Evolutionary conservation across 257 asterid genomes (phyloP), one percentile per base, ranked within the genome.

Genomic region (Plantago ovata): DNA sequence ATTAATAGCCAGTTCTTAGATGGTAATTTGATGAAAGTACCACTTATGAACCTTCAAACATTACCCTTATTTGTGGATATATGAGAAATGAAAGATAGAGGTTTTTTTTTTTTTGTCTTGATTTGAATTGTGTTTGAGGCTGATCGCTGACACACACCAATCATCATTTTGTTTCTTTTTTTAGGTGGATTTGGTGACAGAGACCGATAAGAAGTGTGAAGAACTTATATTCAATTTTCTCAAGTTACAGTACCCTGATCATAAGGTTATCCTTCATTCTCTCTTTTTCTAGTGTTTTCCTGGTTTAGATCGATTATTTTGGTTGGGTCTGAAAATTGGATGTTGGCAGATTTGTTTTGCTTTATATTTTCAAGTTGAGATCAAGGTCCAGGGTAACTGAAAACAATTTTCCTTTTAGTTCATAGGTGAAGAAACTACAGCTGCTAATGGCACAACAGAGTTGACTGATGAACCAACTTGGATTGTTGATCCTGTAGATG

Each of bases 381-480:
- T 24, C 2, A 2, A 24, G 5, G 32, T 2, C 5, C 32, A 24
- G 32, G 5, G 32, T 24, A 2, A 6, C 36, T 28, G 7, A 28
- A 28, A 28, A 28, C 6, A 28, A 1, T 3, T 28, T 28, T 18
- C 16, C 3, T 61, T 14, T 57, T 62, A 93, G 97, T 84, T 89
- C 81, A 93, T 93, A 56, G 97, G 98, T 58, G 97, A 93, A 79
- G 98, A 93, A 75, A 93, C 95, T 4, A 86, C 97, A 21, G 96
- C 97, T 77, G 89, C 97, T 58, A 58, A 12, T 67, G 97, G 97
- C 14, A 72, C 32, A 41, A 66, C 83, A 56, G 87, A 72, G 71
- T 79, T 93, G 77, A 93, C 97, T 13, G 92, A 86, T 61, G 95
- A 84, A 52, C 97, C 98, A 28, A 92, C 96, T 63, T 92, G 98